Percentiles rank a stretch among this genome's conserved stretches.
Conservation (phyloP, 768 basidiomycete genomes). For the Rhodotorula diobovata region DNA sequence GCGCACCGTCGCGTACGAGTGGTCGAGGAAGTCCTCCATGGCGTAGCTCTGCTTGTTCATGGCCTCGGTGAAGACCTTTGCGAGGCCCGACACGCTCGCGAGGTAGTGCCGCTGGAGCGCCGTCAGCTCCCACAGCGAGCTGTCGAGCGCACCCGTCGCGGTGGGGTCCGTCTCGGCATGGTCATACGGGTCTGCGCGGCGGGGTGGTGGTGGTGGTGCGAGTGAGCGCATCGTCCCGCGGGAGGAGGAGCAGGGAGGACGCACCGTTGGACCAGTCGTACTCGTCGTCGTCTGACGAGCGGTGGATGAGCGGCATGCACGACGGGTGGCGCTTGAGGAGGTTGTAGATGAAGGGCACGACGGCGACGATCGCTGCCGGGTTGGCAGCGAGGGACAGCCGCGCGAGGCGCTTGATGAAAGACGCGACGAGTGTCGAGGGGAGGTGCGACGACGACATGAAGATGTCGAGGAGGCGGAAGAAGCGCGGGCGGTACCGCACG, state of each 20-base stretch:
- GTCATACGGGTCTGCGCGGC: constrained; percentile 64
- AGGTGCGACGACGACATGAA: constrained; percentile 93
- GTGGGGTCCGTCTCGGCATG: constrained; percentile 65
- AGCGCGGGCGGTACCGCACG: constrained; percentile 84
- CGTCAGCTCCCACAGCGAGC: constrained; percentile 87
- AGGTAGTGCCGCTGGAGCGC: constrained; percentile 78
- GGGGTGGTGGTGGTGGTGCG: too few relatives aligned
- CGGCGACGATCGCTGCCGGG: constrained; percentile 81
- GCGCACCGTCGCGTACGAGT: constrained; percentile 56
- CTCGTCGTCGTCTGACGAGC: constrained; percentile 46
- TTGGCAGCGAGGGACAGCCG: constrained; percentile 77
- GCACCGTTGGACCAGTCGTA: constrained; percentile 37
- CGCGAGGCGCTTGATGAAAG: constrained; percentile 86
- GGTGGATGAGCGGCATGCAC: constrained; percentile 89
- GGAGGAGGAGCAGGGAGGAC: neutral
- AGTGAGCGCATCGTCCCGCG: neutral
- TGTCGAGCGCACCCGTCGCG: constrained; percentile 71
- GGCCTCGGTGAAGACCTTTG: constrained; percentile 77
- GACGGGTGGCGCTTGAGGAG: constrained; percentile 84
- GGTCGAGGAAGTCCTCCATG: constrained; percentile 95
- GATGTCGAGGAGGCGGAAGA: constrained; percentile 85
- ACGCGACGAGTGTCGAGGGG: constrained; percentile 83
- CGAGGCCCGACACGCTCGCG: constrained; percentile 75
- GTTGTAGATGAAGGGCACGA: constrained; percentile 92
- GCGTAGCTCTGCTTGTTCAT: constrained; percentile 87